Conservation (phyloP, 2,329 filamentous ascomycete genomes). For the Penicillium occitanis region DNA sequence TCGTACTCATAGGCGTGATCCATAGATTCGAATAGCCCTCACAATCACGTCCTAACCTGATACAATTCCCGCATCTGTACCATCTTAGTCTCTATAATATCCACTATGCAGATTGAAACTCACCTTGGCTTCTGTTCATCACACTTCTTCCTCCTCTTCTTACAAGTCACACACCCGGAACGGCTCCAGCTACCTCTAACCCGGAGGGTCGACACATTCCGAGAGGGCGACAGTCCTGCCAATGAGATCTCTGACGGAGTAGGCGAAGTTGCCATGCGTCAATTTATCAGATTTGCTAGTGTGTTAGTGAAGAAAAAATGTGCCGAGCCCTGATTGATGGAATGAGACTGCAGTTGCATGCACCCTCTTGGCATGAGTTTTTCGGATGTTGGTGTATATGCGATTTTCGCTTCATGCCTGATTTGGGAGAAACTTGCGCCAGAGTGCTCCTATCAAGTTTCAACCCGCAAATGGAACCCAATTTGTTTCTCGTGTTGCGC, state of each 20-base stretch:
- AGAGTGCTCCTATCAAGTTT: background rate
- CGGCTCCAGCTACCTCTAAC: conserved; percentile 39
- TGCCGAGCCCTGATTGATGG: background rate
- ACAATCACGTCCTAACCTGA: conserved; percentile 36
- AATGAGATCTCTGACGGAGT: background rate
- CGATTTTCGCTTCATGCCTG: background rate
- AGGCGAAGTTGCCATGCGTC: background rate
- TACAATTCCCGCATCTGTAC: conserved; percentile 34
- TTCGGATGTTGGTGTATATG: background rate
- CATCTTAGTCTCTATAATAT: background rate
- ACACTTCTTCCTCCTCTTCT: conserved; percentile 40
- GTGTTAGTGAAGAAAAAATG: background rate
- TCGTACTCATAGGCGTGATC: conserved; percentile 37
- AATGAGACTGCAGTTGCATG: background rate
- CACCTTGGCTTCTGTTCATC: conserved; percentile 41
- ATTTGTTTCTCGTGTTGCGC: background rate
- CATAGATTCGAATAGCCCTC: conserved; percentile 42
- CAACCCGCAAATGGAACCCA: background rate
- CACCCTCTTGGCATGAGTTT: background rate
- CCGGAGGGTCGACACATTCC: conserved; percentile 28
- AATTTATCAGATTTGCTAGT: background rate
- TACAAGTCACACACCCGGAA: conserved; percentile 43
- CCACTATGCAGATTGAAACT: background rate
- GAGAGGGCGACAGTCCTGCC: background rate
- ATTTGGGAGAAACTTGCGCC: background rate